Conservation (phyloP, 306 rosid genomes). For the Chamaecrista fasciculata region DNA sequence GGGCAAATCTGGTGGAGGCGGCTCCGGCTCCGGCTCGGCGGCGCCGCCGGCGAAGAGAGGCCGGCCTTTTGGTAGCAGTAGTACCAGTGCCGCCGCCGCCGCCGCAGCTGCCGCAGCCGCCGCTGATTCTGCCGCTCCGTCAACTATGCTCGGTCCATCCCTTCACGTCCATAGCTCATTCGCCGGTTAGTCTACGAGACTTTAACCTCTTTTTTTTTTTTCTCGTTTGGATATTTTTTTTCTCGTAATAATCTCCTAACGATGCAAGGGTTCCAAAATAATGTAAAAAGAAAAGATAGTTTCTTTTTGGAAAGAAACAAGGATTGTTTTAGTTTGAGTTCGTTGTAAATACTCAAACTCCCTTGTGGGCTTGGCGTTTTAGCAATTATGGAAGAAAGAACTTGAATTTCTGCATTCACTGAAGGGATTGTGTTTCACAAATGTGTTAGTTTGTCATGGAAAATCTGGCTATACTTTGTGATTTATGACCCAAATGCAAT, state of each 20-base stretch:
- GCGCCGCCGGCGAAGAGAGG: conserved; percentile 87
- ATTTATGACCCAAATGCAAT: not conserved
- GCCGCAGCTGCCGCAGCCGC: conserved; percentile 55
- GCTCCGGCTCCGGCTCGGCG: conserved; percentile 58
- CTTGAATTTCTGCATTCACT: not conserved
- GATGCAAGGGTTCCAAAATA: not conserved
- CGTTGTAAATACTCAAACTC: not conserved
- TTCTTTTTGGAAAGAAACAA: not conserved
- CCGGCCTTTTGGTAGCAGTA: conserved; percentile 87
- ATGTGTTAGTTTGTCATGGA: not conserved
- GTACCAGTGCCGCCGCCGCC: conserved; percentile 53
- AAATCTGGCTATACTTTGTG: not conserved
- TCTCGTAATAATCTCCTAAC: no score
- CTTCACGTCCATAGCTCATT: conserved; percentile 88
- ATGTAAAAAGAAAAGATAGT: not conserved
- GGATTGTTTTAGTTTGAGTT: not conserved
- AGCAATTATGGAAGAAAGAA: not conserved
- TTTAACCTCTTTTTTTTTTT: not conserved
- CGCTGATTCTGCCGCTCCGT: conserved; percentile 70
- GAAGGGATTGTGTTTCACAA: not conserved
- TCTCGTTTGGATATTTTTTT: not conserved
- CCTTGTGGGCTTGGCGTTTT: not conserved
- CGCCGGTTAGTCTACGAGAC: conserved; percentile 62
- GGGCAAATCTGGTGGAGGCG: conserved; percentile 69
- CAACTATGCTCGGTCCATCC: conserved; percentile 87